Base-by-base conservation (phyloP, 2,329 filamentous ascomycete genomes). In the Aspergillus versicolor region DNA sequence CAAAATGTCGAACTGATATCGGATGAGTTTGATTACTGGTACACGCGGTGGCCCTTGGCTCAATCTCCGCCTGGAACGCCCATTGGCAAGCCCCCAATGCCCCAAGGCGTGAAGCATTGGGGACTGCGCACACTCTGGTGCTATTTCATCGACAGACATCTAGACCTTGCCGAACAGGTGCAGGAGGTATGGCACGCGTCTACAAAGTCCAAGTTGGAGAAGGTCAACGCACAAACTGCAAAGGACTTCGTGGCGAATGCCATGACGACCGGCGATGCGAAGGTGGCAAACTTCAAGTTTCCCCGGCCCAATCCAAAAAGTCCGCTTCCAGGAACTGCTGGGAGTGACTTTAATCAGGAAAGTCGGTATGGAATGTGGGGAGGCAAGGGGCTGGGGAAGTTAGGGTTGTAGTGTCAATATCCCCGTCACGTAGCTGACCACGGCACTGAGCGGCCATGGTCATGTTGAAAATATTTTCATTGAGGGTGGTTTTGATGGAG, bases 281-380 rank as follows among this genome's bases (percentile, higher is more conserved):
- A 42, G 12, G 40, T 40, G 19, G 17, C 24, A 19, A 59, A 59
- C 24, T 53, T 59, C 37, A 59, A 52, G 43, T 59, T 59, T 22
- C 53, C 48, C 24, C 47, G 37, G 57, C 47, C 46, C 13, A 56
- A 53, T 44, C 15, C 47, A 5, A 42, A 32, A 13, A 56, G 41
- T 2, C 30, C 57, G 5, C 52, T 59, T 24, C 52, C 57, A 30
- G 57, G 52, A 30, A 9, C 19, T 34, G 6, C 21, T 21, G 21
- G 47, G 46, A 24, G 24, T 22, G 48, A 52, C 47, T 46, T 52
- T 15, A 59, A 52, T 51, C 21, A 40, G 24, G 19, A 55, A 46
- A 59, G 56, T 44, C 38, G 44, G 12, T 59, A 56, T 50, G 56
- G 52, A 3, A 59, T 59, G 57, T 59, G 48, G 57, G 57, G 57